phyloP scores from a whole-genome alignment of 768 basidiomycete genomes.

The Agaricus subrufescens region DNA sequence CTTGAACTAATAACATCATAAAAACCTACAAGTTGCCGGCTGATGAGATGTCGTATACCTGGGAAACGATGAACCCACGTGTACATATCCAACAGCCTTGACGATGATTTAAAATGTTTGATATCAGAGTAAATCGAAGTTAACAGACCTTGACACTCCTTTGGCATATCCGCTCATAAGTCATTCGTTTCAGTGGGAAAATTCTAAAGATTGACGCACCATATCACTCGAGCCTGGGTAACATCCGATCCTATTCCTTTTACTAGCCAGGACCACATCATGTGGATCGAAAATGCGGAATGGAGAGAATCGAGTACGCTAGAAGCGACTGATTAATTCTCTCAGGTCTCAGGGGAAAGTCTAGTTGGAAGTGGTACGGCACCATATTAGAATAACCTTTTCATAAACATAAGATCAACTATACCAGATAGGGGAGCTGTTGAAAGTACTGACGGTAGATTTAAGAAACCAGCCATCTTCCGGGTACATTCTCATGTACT shows the following conservation, averaged over 20 bases:
- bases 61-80: neutral
- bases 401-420: neutral
- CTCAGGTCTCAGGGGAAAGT: too few species aligned
- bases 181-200: neutral
- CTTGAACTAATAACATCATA: constrained; percentile 7
- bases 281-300: constrained; percentile 9
- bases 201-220: neutral
- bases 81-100: constrained; percentile 6
- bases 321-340: neutral
- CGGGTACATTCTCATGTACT: constrained; percentile 7
- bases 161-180: neutral
- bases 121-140: neutral
- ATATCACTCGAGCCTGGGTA: neutral
- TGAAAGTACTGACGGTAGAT: neutral
- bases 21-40: neutral
- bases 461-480: constrained; percentile 1
- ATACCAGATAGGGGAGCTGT: neutral
- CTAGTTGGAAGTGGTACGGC: neutral
- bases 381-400: constrained; percentile 9
- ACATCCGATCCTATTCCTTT: constrained; percentile 5
- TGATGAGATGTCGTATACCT: neutral
- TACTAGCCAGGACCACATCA: constrained; percentile 9
- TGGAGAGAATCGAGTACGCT: constrained; percentile 7
- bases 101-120: neutral
- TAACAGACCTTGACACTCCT: constrained; percentile 10